Conservation (phyloP, 768 basidiomycete genomes). For the Epithele typhae region DNA sequence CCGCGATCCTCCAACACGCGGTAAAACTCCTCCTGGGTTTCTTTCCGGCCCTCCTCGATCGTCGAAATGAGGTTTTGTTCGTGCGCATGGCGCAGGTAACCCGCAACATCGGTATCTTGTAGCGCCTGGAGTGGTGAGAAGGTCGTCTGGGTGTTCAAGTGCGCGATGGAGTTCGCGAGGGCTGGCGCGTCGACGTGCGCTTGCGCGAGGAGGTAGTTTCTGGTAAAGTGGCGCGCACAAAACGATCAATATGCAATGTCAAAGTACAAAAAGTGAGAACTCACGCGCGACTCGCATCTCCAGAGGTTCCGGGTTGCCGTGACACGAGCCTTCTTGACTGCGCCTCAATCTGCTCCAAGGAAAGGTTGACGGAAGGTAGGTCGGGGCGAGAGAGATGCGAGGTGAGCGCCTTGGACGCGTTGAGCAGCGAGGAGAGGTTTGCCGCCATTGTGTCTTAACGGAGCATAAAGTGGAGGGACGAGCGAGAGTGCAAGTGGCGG, state of each 20-base stretch:
- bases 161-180: constrained; percentile 76
- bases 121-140: constrained; percentile 89
- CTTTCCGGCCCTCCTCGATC: constrained; percentile 83
- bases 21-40: constrained; percentile 85
- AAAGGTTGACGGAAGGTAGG: constrained; percentile 83
- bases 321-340: constrained; percentile 84
- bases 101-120: constrained; percentile 91
- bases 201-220: constrained; percentile 90
- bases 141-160: constrained; percentile 75
- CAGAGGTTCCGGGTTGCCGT: constrained; percentile 57
- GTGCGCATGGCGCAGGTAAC: constrained; percentile 92
- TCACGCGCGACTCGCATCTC: constrained; percentile 72
- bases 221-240: constrained; percentile 23
- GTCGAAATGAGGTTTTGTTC: constrained; percentile 94
- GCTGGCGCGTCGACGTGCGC: constrained; percentile 93
- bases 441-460: too few species aligned
- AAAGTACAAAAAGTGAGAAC: constrained; percentile 21
- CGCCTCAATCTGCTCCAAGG: constrained; percentile 92
- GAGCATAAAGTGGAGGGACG: too few species aligned
- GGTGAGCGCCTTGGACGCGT: constrained; percentile 68
- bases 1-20: constrained; percentile 71
- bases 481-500: too few species aligned
- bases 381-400: constrained; percentile 76
- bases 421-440: constrained; percentile 68
- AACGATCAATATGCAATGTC: background rate